phyloP scores from a whole-genome alignment of 1,139 yeast species.

The Torulaspora globosa region DNA sequence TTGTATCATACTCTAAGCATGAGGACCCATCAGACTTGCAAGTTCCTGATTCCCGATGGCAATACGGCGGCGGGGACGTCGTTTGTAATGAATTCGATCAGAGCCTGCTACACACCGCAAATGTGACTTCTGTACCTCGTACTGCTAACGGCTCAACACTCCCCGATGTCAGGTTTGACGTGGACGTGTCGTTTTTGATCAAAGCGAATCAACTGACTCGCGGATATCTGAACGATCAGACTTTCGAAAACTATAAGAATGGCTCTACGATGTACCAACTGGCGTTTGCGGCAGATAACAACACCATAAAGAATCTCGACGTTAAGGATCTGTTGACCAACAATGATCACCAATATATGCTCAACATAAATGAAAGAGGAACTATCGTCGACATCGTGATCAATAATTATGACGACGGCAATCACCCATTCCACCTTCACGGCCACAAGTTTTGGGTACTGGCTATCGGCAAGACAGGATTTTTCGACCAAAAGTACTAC shows the following conservation, averaged over 20 bases:
- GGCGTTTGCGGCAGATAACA: constrained; percentile 29
- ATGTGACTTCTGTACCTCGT: constrained; percentile 18
- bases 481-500: constrained; percentile 40
- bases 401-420: constrained; percentile 73
- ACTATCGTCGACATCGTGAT: constrained; percentile 65
- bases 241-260: constrained; percentile 44
- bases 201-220: constrained; percentile 47
- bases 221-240: constrained; percentile 50
- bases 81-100: constrained; percentile 38
- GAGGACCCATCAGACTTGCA: constrained; percentile 14
- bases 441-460: constrained; percentile 77
- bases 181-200: constrained; percentile 27
- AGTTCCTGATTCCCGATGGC: constrained; percentile 19
- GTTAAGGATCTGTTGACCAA: constrained; percentile 19
- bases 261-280: constrained; percentile 40
- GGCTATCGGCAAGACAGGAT: constrained; percentile 49
- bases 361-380: constrained; percentile 47
- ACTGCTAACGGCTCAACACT: constrained; percentile 24
- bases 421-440: constrained; percentile 83
- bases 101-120: constrained; percentile 32
- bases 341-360: constrained; percentile 52
- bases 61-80: constrained; percentile 37
- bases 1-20: constrained; percentile 34
- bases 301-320: constrained; percentile 32
- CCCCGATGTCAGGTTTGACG: constrained; percentile 25